phyloP scores from a whole-genome alignment of 805 yeast genomes.

The Candida wancherniae region DNA sequence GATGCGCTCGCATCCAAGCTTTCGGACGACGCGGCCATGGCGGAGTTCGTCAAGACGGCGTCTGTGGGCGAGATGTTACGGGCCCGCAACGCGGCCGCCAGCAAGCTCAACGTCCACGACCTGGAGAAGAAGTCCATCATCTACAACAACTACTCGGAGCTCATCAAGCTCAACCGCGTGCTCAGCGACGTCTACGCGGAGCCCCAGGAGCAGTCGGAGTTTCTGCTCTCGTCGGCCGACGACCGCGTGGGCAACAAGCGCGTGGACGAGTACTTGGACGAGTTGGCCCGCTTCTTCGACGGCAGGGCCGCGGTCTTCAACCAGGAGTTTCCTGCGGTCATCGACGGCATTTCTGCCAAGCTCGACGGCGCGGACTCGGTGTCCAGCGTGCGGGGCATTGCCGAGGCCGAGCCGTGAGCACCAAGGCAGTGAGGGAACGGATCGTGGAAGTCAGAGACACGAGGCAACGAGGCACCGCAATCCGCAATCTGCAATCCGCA shows the following conservation, averaged over 20 bases:
- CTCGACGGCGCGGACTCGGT: conserved; percentile 10
- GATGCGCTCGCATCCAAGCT: conserved; percentile 4
- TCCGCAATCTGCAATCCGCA: no score
- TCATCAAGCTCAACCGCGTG: conserved; percentile 61
- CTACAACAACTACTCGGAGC: conserved; percentile 70
- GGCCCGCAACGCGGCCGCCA: conserved; percentile 22
- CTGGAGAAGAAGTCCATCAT: conserved; percentile 65
- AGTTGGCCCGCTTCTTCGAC: conserved; percentile 6
- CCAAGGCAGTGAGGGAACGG: no score
- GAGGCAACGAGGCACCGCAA: no score
- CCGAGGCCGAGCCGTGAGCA: no score
- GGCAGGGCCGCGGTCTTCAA: conserved; percentile 13
- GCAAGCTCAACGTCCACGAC: conserved; percentile 47
- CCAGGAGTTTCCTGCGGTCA: conserved; percentile 14
- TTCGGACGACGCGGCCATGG: conserved; percentile 5
- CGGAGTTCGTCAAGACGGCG: conserved; percentile 9
- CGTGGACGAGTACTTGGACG: conserved; percentile 9
- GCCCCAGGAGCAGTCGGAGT: conserved; percentile 3
- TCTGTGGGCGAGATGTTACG: conserved; percentile 9
- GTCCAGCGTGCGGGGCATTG: conserved; percentile 12
- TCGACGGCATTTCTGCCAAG: conserved; percentile 4
- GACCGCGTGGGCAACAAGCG: conserved; percentile 6
- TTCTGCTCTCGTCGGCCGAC: conserved; percentile 1
- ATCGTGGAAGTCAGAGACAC: no score
- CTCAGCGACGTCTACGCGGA: conserved; percentile 22